These are phyloP conservation scores for Penicillium paneum DNA, from an alignment of 2,329 filamentous ascomycete genomes.

Conservation along the genomic window DNA sequence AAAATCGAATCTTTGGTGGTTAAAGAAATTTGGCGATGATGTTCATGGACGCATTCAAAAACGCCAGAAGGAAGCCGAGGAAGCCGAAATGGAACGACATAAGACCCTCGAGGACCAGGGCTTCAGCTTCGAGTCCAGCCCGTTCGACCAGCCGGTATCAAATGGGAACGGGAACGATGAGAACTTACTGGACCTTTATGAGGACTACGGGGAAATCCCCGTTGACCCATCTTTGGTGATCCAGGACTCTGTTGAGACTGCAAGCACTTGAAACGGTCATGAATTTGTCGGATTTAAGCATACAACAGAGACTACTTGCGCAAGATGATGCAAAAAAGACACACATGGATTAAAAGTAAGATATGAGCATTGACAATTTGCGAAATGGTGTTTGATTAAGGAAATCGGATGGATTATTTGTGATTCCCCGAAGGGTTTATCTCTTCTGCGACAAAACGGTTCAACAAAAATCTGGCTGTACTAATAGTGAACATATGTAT, in stretches of 20 bases:
- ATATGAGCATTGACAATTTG: background rate
- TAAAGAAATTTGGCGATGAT: slow-evolving; percentile 59
- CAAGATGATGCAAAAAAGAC: too few relatives aligned
- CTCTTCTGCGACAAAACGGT: slow-evolving; percentile 5
- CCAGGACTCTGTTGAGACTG: slow-evolving; percentile 14
- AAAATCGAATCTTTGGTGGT: slow-evolving; percentile 80
- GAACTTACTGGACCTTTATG: background rate
- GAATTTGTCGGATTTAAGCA: background rate
- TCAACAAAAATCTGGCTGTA: slow-evolving; percentile 4
- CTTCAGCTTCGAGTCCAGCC: slow-evolving; percentile 35
- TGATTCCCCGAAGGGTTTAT: slow-evolving; percentile 9
- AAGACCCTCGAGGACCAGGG: slow-evolving; percentile 47
- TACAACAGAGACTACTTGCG: background rate
- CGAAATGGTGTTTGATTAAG: background rate
- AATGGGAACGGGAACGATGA: background rate
- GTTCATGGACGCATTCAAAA: slow-evolving; percentile 45
- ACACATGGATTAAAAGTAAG: background rate
- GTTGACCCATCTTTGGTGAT: slow-evolving; percentile 43
- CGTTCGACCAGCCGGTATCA: background rate
- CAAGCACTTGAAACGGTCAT: background rate
- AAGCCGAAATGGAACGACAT: slow-evolving; percentile 33
- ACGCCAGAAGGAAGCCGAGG: slow-evolving; percentile 53
- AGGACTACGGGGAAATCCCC: slow-evolving; percentile 34
- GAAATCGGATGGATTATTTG: background rate
- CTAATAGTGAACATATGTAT: slow-evolving; percentile 1